Evolutionary conservation across 352 stramenopile genomes (phyloP).

Genomic region (Pythium chondricola): DNA sequence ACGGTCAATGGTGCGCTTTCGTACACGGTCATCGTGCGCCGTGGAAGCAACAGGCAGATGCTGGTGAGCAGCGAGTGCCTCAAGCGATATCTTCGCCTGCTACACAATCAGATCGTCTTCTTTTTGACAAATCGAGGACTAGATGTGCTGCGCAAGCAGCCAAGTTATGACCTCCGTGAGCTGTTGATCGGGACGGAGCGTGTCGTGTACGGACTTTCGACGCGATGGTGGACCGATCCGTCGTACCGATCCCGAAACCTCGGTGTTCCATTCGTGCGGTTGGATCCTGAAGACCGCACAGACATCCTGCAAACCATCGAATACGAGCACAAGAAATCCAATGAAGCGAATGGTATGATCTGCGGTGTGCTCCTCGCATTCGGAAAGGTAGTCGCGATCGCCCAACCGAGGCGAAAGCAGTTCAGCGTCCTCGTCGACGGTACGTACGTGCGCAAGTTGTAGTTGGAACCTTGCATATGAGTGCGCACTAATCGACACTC

Average conservation of each 20-base stretch:
- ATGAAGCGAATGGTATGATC: slow-evolving; percentile 35
- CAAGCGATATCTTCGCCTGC: slow-evolving; percentile 34
- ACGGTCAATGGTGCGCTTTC: slow-evolving; percentile 38
- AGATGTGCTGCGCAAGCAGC: slow-evolving; percentile 48
- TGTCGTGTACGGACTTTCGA: slow-evolving; percentile 33
- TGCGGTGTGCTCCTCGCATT: slow-evolving; percentile 46
- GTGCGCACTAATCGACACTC: too few relatives aligned
- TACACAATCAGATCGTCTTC: slow-evolving; percentile 57
- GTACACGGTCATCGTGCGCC: slow-evolving; percentile 43
- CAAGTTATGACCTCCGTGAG: slow-evolving; percentile 66
- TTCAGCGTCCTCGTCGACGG: slow-evolving; percentile 61
- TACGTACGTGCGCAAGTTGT: slow-evolving; percentile 9
- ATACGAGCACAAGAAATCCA: slow-evolving; percentile 19
- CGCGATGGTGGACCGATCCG: slow-evolving; percentile 33
- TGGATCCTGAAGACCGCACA: slow-evolving; percentile 31
- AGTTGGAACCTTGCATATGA: not conserved
- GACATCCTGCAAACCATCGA: slow-evolving; percentile 44
- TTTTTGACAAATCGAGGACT: slow-evolving; percentile 54
- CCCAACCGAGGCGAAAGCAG: slow-evolving; percentile 53
- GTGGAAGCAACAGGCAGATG: not conserved
- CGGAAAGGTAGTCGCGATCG: slow-evolving; percentile 46
- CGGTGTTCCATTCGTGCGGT: slow-evolving; percentile 43
- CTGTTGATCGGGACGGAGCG: slow-evolving; percentile 56
- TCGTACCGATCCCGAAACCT: slow-evolving; percentile 35
- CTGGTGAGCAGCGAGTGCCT: slow-evolving; percentile 26